Base-by-base conservation (phyloP, 2,329 filamentous ascomycete species). In the Diaporthe velutina region DNA sequence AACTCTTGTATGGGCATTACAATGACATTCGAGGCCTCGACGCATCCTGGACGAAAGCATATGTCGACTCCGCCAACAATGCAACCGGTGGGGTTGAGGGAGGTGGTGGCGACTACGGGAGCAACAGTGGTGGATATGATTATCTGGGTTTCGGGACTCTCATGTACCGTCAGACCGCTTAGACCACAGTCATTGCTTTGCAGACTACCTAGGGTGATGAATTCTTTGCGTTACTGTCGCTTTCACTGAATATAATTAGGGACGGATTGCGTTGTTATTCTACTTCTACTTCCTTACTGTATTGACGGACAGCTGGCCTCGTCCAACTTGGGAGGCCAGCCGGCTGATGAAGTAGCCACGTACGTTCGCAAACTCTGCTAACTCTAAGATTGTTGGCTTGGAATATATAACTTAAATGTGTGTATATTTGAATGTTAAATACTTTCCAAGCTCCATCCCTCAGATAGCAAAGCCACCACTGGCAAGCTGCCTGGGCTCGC, bases 81-180 rank as follows among this genome's bases (percentile, higher is more conserved):
- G 75, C 78, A 9, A 79, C 78, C 0, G 77, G 74, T n/a, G 84
- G 83, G 12, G 83, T 82, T 6, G 86, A 87, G 75, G 85, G 85
- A 0, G 85, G 86, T 28, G 85, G 85, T 70, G 85, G 85, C 15
- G 79, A 86, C 73, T 87, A 86, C 74, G 85, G 84, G 9, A 42
- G 80, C 19, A 84, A 75, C 54, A 83, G 81, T 42, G 85, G 85
- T 6, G 85, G 85, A 0, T 87, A 82, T 74, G 86, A 87, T 76
- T 80, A 83, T 52, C 78, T 83, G 50, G 81, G 81, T 1, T 80
- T 79, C 58, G 81, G 81, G 7, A 82, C 81, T 1, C 74, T 83
- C 5, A 74, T 82, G 52, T 82, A 78, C 57, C 79, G 79, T 45
- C 74, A 74, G 55, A 17, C 28, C 1, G 28, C 61, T 50, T 50